A percentile compares a stretch with the other conserved stretches of the same genome.
phyloP scores from a whole-genome alignment of 805 yeast species.

The Brettanomyces anomalus region DNA sequence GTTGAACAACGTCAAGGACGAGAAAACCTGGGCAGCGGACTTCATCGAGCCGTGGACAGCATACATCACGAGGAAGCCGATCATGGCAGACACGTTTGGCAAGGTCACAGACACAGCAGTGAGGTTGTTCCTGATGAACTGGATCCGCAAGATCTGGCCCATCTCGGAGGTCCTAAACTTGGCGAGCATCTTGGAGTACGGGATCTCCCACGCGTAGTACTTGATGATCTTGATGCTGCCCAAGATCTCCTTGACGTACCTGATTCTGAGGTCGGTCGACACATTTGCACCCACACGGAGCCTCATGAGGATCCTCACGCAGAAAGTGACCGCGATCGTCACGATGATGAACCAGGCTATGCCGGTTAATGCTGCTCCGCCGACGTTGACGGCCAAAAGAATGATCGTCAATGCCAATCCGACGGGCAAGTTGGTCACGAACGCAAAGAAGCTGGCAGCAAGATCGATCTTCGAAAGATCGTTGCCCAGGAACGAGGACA shows the following conservation, averaged over 20 bases:
- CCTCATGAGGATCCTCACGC: slow-evolving; percentile 43
- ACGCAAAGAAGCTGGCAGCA: slow-evolving; percentile 62
- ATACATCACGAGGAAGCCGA: slow-evolving; percentile 37
- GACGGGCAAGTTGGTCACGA: slow-evolving; percentile 54
- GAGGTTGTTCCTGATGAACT: slow-evolving; percentile 50
- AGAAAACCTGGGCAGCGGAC: slow-evolving; percentile 55
- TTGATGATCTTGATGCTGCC: slow-evolving; percentile 75
- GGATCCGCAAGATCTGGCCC: slow-evolving; percentile 50
- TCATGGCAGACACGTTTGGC: slow-evolving; percentile 65
- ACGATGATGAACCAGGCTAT: slow-evolving; percentile 46
- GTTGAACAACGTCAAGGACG: slow-evolving; percentile 63
- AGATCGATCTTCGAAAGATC: slow-evolving; percentile 76
- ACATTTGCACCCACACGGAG: slow-evolving; percentile 50
- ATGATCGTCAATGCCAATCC: slow-evolving; percentile 56
- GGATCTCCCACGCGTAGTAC: slow-evolving; percentile 85
- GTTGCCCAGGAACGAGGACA: slow-evolving; percentile 73
- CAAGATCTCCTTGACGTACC: slow-evolving; percentile 68
- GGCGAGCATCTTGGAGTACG: slow-evolving; percentile 52
- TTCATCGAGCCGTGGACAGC: slow-evolving; percentile 25
- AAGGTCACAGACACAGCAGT: slow-evolving; percentile 60
- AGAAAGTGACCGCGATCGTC: slow-evolving; percentile 34
- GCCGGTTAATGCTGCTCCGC: slow-evolving; percentile 68
- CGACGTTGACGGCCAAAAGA: slow-evolving; percentile 57
- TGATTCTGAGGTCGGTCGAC: slow-evolving; percentile 70
- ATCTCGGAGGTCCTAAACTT: slow-evolving; percentile 56